A percentile compares a stretch with the other conserved stretches of the same genome.
Conservation (phyloP, 2,329 filamentous ascomycete species). For the Huntiella bhutanensis region DNA sequence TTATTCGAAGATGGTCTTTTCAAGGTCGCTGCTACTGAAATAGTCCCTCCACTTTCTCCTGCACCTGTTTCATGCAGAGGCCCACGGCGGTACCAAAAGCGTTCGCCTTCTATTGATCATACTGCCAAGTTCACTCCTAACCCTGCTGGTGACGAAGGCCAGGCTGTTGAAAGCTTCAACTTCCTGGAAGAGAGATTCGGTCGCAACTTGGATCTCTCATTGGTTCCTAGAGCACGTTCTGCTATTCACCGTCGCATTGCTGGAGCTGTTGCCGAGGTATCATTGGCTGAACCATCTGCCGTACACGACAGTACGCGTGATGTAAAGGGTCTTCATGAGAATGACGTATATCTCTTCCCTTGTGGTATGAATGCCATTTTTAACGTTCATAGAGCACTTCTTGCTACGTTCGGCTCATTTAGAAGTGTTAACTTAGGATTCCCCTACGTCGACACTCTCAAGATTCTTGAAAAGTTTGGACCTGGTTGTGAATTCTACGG, state of each 20-base stretch:
- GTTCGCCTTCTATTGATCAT: conserved; percentile 6
- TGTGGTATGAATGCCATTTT: conserved; percentile 93
- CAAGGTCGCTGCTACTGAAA: conserved; percentile 13
- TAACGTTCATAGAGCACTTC: conserved; percentile 59
- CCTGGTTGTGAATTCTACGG: conserved; percentile 81
- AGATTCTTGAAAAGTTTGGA: conserved; percentile 86
- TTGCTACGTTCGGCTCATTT: conserved; percentile 40
- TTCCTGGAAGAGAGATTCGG: conserved; percentile 93
- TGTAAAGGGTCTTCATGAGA: conserved; percentile 50
- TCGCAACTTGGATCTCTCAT: conserved; percentile 63
- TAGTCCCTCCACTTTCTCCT: conserved; percentile 15
- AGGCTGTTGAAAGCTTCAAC: conserved; percentile 45
- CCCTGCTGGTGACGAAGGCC: conserved; percentile 10
- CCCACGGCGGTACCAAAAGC: conserved; percentile 19
- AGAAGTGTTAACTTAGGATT: conserved; percentile 92
- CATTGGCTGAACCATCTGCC: conserved; percentile 10
- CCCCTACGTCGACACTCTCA: conserved; percentile 90
- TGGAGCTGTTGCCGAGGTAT: conserved; percentile 55
- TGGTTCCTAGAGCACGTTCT: conserved; percentile 64
- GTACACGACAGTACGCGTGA: conserved; percentile 28
- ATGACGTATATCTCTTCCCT: conserved; percentile 77
- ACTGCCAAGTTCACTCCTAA: conserved; percentile 12
- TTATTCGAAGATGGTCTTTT: conserved; percentile 52
- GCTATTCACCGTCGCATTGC: conserved; percentile 79
- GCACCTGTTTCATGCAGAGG: conserved; percentile 21